Percentiles rank a stretch among this genome's conserved stretches.
Evolutionary conservation across 352 stramenopile species (phyloP).

Genomic region (Pythium diclinum): DNA sequence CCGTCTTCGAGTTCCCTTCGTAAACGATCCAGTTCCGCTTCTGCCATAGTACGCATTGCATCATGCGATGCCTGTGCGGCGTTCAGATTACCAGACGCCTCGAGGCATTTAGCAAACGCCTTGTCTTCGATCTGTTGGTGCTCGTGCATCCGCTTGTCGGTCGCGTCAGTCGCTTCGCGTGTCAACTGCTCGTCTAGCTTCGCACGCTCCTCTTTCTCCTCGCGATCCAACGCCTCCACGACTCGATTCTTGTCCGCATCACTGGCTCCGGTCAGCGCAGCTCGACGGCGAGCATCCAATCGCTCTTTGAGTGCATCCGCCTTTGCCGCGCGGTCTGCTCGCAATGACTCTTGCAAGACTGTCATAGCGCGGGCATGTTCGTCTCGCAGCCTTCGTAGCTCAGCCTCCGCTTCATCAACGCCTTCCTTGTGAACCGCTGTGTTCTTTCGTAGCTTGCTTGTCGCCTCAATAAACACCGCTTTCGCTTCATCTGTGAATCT

Average conservation of each 20-base stretch:
- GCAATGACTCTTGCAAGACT: conserved; percentile 5
- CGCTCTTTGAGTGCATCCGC: conserved; percentile 27
- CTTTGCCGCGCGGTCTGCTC: conserved; percentile 1
- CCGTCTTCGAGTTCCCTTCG: not conserved
- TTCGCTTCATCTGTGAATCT: not conserved
- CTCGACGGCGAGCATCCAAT: conserved; percentile 21
- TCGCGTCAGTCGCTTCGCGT: not conserved
- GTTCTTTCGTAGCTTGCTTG: conserved; percentile 3
- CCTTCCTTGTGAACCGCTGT: not conserved
- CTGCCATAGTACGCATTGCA: not conserved
- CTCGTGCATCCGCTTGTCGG: not conserved
- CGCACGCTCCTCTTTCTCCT: not conserved
- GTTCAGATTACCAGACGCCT: not conserved
- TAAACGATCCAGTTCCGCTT: conserved; percentile 12
- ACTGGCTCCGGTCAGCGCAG: not conserved
- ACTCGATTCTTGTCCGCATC: not conserved
- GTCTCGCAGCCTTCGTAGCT: conserved; percentile 8
- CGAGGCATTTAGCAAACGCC: not conserved
- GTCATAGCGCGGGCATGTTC: conserved; percentile 10
- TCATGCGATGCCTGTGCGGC: not conserved
- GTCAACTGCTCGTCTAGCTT: conserved; percentile 2
- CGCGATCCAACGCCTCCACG: not conserved
- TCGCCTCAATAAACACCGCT: not conserved
- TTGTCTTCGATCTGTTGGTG: not conserved
- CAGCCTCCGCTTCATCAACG: conserved; percentile 4